A percentile compares a stretch with the other conserved stretches of the same genome.
Conservation (phyloP, 2,329 filamentous ascomycete species). For the Chaetomium olivaceum region DNA sequence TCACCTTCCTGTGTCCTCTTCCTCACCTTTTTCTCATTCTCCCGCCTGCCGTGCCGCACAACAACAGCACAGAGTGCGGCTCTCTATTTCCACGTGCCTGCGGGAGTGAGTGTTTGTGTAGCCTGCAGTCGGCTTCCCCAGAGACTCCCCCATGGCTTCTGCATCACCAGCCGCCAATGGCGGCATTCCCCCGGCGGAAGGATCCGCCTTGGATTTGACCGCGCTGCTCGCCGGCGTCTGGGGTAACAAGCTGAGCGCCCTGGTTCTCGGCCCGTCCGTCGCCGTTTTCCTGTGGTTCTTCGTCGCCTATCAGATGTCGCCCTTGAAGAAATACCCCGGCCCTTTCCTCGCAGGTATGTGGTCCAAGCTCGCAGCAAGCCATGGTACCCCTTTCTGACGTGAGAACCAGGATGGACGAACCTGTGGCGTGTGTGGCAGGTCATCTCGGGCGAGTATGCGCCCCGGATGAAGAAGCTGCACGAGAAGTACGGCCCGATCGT, state of each 20-base stretch:
- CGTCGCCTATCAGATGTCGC: conserved; percentile 35
- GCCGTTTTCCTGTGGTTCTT: conserved; percentile 30
- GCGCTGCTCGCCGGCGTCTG: conserved; percentile 11
- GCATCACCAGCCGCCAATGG: conserved; percentile 16
- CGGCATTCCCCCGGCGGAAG: conserved; percentile 2
- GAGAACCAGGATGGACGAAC: conserved; percentile 38
- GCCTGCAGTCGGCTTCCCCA: neutral
- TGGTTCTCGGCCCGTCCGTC: conserved; percentile 21
- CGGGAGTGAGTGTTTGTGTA: neutral
- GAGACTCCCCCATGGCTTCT: conserved; percentile 17
- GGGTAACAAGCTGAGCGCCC: conserved; percentile 14
- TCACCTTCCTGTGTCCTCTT: neutral
- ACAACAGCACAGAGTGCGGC: neutral
- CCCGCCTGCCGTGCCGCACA: neutral
- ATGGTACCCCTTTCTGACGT: conserved; percentile 3
- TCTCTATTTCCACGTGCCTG: neutral
- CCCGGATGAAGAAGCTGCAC: conserved; percentile 38
- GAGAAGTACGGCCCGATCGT: conserved; percentile 43
- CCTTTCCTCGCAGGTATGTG: conserved; percentile 32
- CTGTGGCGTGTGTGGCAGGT: conserved; percentile 39
- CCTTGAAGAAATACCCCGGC: conserved; percentile 38
- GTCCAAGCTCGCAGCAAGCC: neutral
- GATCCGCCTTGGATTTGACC: conserved; percentile 1
- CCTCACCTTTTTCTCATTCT: neutral
- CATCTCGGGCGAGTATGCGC: conserved; percentile 32